A percentile compares a stretch with the other conserved stretches of the same genome.
phyloP scores from a whole-genome alignment of 768 basidiomycete genomes.

The Lyophyllum atratum region DNA sequence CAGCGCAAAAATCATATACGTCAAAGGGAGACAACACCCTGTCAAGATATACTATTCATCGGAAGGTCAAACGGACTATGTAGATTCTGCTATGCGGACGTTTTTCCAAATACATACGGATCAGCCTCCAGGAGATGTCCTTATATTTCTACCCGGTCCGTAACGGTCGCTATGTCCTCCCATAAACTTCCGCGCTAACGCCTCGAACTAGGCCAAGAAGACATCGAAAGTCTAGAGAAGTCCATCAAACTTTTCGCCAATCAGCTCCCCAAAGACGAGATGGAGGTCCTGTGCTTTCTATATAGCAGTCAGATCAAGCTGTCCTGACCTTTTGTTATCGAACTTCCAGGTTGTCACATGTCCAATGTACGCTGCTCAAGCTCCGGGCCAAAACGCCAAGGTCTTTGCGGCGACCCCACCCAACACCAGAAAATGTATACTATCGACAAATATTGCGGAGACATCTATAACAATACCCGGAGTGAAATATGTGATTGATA shows the following conservation, averaged over 20 bases:
- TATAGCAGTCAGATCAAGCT: not conserved
- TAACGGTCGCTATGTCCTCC: not conserved
- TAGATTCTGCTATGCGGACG: constrained; percentile 87
- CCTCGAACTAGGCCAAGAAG: constrained; percentile 77
- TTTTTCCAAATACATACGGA: constrained; percentile 93
- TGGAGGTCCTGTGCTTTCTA: constrained; percentile 42
- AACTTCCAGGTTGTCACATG: constrained; percentile 63
- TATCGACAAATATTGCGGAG: constrained; percentile 98
- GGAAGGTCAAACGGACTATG: constrained; percentile 76
- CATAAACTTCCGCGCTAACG: not conserved
- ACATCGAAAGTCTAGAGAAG: constrained; percentile 86
- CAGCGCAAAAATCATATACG: constrained; percentile 88
- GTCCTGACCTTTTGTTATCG: not conserved
- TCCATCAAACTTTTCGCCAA: constrained; percentile 70
- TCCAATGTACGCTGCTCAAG: constrained; percentile 87
- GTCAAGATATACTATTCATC: constrained; percentile 84
- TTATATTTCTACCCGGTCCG: constrained; percentile 89
- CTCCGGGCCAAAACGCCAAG: constrained; percentile 72
- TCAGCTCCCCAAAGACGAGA: constrained; percentile 60
- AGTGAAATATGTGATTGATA: constrained; percentile 93
- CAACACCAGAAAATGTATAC: constrained; percentile 83
- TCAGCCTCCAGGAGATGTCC: constrained; percentile 80
- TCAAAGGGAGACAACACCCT: constrained; percentile 91
- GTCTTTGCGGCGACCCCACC: constrained; percentile 72
- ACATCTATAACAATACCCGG: constrained; percentile 98